These are phyloP conservation scores for Actinomucor elegans DNA, from an alignment of 371 early-diverging fungal genomes.

Conservation along the genomic window DNA sequence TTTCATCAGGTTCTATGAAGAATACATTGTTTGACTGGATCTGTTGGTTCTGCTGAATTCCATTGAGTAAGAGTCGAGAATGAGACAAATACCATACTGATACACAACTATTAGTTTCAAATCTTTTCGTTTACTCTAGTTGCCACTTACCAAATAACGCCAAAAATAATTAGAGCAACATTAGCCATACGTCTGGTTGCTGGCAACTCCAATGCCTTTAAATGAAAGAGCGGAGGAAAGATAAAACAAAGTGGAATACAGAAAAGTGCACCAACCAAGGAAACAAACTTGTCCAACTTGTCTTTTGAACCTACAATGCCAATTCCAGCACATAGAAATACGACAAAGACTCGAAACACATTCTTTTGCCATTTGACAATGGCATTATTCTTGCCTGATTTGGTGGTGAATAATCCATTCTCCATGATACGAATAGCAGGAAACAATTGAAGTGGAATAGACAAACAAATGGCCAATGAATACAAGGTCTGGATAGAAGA, in stretches of 20 bases:
- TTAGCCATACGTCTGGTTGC: slow-evolving; percentile 46
- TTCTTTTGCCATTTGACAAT: slow-evolving; percentile 91
- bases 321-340: slow-evolving; percentile 65
- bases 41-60: slow-evolving; percentile 42
- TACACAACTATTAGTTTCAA: neutral
- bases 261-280: slow-evolving; percentile 67
- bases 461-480: slow-evolving; percentile 83
- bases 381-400: slow-evolving; percentile 63
- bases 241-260: slow-evolving; percentile 75
- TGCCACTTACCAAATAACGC: slow-evolving; percentile 57
- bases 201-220: slow-evolving; percentile 55
- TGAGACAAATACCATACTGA: slow-evolving; percentile 40
- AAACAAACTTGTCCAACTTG: slow-evolving; percentile 82
- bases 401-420: slow-evolving; percentile 62
- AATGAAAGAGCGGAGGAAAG: slow-evolving; percentile 84
- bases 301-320: slow-evolving; percentile 74
- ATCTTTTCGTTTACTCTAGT: neutral
- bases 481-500: slow-evolving; percentile 75
- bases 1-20: slow-evolving; percentile 28
- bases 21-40: slow-evolving; percentile 47
- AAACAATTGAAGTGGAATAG: slow-evolving; percentile 83
- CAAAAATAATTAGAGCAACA: slow-evolving; percentile 64
- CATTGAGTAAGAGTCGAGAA: slow-evolving; percentile 37
- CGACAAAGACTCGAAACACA: slow-evolving; percentile 67
- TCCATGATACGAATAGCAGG: slow-evolving; percentile 88